A percentile compares a stretch with the other conserved stretches of the same genome.
Evolutionary conservation across 1,284 basidiomycete genomes (phyloP).

Genomic region (Naganishia sp.): DNA sequence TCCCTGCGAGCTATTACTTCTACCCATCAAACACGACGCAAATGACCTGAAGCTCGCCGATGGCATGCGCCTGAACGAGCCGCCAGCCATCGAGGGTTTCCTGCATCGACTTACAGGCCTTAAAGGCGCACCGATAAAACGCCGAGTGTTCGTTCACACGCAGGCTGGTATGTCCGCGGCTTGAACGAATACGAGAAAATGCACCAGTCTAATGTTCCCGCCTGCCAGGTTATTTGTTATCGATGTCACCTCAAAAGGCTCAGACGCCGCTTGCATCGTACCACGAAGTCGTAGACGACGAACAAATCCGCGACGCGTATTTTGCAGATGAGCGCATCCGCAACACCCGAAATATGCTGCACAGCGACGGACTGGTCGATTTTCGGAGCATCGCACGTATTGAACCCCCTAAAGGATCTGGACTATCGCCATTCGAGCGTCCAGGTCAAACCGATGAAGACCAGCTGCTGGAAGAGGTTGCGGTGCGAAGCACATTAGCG

Average conservation of each 20-base stretch:
- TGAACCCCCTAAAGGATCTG: constrained; percentile 7
- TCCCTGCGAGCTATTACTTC: constrained; percentile 41
- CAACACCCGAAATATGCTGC: constrained; percentile 41
- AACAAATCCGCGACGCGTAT: constrained; percentile 39
- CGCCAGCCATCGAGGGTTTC: constrained; percentile 49
- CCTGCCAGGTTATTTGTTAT: constrained; percentile 42
- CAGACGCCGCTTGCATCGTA: constrained; percentile 43
- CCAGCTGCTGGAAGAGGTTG: background rate
- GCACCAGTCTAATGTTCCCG: too few relatives aligned
- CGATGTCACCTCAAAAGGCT: constrained; percentile 37
- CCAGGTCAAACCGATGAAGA: constrained; percentile 8
- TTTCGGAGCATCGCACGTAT: constrained; percentile 41
- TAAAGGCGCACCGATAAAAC: constrained; percentile 33
- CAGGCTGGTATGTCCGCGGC: constrained; percentile 42
- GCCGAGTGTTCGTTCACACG: constrained; percentile 43
- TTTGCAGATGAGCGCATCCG: constrained; percentile 41
- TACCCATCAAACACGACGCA: constrained; percentile 46
- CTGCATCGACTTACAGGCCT: constrained; percentile 40
- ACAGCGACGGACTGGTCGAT: constrained; percentile 45
- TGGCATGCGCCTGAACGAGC: constrained; percentile 46
- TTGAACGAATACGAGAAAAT: background rate
- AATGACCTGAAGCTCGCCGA: constrained; percentile 43
- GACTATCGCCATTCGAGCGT: constrained; percentile 1
- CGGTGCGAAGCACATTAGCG: background rate
- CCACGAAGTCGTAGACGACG: constrained; percentile 29